Evolutionary conservation across 2,329 filamentous ascomycete genomes (phyloP).

Genomic region (Calonectria ilicicola): DNA sequence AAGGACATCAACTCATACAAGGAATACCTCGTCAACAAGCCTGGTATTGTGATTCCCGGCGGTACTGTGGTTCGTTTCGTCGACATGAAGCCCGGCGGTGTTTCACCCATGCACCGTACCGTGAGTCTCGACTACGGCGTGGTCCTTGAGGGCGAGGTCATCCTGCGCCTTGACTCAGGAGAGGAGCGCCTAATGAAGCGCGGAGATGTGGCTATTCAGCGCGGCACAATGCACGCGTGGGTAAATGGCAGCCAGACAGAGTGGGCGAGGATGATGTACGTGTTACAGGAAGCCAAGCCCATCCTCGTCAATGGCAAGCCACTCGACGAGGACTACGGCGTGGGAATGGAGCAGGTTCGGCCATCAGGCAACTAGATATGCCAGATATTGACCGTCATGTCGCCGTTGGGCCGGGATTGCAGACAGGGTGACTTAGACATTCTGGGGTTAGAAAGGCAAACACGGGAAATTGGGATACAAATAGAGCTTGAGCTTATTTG

Average conservation of each 20-base stretch:
- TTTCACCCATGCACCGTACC: conserved; percentile 57
- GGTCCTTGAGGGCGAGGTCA: conserved; percentile 65
- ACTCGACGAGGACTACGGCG: conserved; percentile 32
- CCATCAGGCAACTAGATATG: conserved; percentile 13
- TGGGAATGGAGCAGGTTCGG: conserved; percentile 23
- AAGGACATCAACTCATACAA: conserved; percentile 31
- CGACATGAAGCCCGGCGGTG: conserved; percentile 56
- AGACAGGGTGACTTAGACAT: neutral
- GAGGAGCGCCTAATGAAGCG: conserved; percentile 54
- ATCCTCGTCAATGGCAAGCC: conserved; percentile 3
- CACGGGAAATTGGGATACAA: conserved; percentile 19
- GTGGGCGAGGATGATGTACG: conserved; percentile 59
- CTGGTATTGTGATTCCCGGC: conserved; percentile 42
- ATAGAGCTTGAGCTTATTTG: conserved; percentile 7
- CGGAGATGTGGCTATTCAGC: conserved; percentile 68
- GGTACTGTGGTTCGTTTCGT: conserved; percentile 61
- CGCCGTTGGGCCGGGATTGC: neutral
- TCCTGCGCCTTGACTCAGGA: conserved; percentile 63
- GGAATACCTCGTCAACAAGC: conserved; percentile 18
- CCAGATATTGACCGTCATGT: no score
- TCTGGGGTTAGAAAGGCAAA: conserved; percentile 3
- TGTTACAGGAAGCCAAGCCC: conserved; percentile 42
- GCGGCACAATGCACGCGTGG: conserved; percentile 69
- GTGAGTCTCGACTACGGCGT: conserved; percentile 67
- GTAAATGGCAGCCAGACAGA: conserved; percentile 56